phyloP scores from a whole-genome alignment of 805 yeast species.

The Saturnispora saitoi region DNA sequence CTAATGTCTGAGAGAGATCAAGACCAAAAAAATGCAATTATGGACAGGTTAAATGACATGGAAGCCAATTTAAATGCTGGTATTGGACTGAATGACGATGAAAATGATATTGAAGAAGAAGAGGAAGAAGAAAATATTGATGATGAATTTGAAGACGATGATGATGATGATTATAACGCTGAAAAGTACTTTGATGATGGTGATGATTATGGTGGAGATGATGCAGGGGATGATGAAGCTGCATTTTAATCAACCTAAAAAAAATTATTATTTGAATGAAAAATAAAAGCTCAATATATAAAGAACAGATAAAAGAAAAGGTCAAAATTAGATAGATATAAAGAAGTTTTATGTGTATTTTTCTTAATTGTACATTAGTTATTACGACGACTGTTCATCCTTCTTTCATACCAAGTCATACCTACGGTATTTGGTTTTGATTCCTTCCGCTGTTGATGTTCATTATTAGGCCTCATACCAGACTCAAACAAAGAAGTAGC shows the following conservation, averaged over 20 bases:
- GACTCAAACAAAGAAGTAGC: constrained; percentile 15
- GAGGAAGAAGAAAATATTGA: constrained; percentile 52
- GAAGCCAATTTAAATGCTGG: constrained; percentile 29
- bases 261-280: not conserved
- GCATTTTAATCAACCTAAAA: constrained; percentile 58
- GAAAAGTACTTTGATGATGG: constrained; percentile 72
- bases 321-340: not conserved
- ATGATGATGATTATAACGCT: constrained; percentile 73
- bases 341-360: not conserved
- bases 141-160: constrained; percentile 65
- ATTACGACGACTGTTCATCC: constrained; percentile 3
- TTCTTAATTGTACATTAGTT: constrained; percentile 1
- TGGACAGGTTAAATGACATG: constrained; percentile 29
- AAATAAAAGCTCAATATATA: not conserved
- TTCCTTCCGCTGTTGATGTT: not conserved
- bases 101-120: constrained; percentile 34
- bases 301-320: not conserved
- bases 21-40: constrained; percentile 22
- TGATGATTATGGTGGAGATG: constrained; percentile 49
- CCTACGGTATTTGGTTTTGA: not conserved
- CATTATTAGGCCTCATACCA: not conserved
- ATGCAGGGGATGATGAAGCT: constrained; percentile 61
- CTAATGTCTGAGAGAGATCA: constrained; percentile 22
- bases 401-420: constrained; percentile 9
- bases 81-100: constrained; percentile 30